These are phyloP conservation scores for Avena atlantica DNA, from an alignment of 176 grass and related monocot genomes.

Conservation along the genomic window DNA sequence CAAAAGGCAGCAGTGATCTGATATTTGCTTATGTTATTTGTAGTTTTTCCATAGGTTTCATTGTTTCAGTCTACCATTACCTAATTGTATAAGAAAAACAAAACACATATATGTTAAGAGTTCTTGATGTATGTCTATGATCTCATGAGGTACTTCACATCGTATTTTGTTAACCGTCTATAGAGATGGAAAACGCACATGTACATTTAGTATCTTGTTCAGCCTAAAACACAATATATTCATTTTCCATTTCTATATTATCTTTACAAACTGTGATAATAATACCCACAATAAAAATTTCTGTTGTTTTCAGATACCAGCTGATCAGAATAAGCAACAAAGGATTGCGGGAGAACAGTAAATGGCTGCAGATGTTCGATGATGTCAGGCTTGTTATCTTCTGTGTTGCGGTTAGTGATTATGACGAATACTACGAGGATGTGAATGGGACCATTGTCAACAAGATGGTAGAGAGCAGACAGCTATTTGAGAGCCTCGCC, in stretches of 20 bases:
- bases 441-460: slow-evolving; percentile 54
- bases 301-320: slow-evolving; percentile 70
- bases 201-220: not conserved
- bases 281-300: not conserved
- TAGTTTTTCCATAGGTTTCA: slow-evolving; percentile 13
- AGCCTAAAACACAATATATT: not conserved
- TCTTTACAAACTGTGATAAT: not conserved
- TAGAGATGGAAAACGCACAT: not conserved
- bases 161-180: not conserved
- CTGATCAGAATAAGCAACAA: slow-evolving; percentile 83
- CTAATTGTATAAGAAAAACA: not conserved
- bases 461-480: slow-evolving; percentile 88
- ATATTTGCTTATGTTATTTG: not conserved
- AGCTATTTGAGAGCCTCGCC: slow-evolving; percentile 71
- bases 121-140: not conserved
- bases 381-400: slow-evolving; percentile 83
- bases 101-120: not conserved
- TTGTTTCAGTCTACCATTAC: not conserved
- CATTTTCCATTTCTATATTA: not conserved
- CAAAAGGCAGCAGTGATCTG: slow-evolving; percentile 7
- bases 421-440: slow-evolving; percentile 74
- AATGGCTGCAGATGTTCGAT: slow-evolving; percentile 92
- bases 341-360: slow-evolving; percentile 70
- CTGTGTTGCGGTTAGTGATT: slow-evolving; percentile 73
- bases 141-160: not conserved